These are phyloP conservation scores for Saccharomycopsis olivae DNA, from an alignment of 805 yeast species.

Conservation along the genomic window DNA sequence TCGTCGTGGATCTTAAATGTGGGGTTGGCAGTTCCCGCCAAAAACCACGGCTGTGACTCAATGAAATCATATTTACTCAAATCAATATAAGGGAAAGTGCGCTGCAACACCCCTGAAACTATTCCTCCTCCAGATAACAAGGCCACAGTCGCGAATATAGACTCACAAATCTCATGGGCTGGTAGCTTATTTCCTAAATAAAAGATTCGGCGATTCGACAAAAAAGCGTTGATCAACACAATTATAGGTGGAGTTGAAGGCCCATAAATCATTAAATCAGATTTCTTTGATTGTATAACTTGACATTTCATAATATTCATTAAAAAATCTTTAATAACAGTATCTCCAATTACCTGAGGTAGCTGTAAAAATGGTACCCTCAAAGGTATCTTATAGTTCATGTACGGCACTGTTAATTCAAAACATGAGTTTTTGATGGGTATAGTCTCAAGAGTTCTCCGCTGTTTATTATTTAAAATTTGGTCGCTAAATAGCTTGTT, in stretches of 20 bases:
- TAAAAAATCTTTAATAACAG: slow-evolving; percentile 9
- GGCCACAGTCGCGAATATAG: slow-evolving; percentile 36
- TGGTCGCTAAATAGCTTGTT: neutral
- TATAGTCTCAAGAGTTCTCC: no score
- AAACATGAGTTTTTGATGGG: no score
- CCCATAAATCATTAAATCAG: slow-evolving; percentile 44
- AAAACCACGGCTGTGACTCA: slow-evolving; percentile 35
- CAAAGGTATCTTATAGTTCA: slow-evolving; percentile 34
- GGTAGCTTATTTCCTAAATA: slow-evolving; percentile 40
- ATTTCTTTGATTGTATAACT: slow-evolving; percentile 20
- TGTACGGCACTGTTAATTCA: slow-evolving; percentile 30
- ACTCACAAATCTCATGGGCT: slow-evolving; percentile 40
- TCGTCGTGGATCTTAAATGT: slow-evolving; percentile 43
- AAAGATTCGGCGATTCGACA: slow-evolving; percentile 41
- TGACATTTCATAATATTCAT: slow-evolving; percentile 2
- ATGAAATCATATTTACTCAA: slow-evolving; percentile 43
- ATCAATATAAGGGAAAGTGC: slow-evolving; percentile 47
- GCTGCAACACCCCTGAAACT: slow-evolving; percentile 35
- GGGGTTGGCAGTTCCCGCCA: slow-evolving; percentile 54
- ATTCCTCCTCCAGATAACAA: slow-evolving; percentile 37
- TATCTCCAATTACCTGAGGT: slow-evolving; percentile 20
- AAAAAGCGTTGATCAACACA: slow-evolving; percentile 38
- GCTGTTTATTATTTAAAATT: slow-evolving; percentile 23
- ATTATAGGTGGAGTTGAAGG: slow-evolving; percentile 43
- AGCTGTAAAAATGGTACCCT: slow-evolving; percentile 26